Evolutionary conservation across 805 yeast species (phyloP).

Genomic region (Metschnikowia proteae): DNA sequence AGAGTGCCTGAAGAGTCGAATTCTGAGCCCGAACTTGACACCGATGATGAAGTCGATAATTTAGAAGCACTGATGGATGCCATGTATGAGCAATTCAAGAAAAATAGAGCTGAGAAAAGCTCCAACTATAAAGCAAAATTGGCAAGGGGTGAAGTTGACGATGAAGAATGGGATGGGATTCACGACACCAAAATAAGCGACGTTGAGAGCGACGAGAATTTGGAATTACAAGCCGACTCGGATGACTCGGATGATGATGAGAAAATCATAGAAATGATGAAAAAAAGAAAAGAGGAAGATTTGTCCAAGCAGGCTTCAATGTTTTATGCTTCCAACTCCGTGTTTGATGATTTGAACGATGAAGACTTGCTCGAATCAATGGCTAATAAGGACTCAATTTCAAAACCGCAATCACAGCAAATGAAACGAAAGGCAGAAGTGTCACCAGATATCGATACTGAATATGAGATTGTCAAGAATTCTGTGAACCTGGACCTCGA

Average conservation of each 20-base stretch:
- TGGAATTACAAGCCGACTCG: conserved; percentile 47
- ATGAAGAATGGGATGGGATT: conserved; percentile 77
- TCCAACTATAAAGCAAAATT: conserved; percentile 65
- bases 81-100: conserved; percentile 74
- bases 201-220: conserved; percentile 42
- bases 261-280: conserved; percentile 53
- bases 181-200: conserved; percentile 42
- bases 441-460: conserved; percentile 29
- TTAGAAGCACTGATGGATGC: conserved; percentile 79
- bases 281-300: conserved; percentile 32
- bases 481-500: conserved; percentile 29
- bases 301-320: conserved; percentile 35
- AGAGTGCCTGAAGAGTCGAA: conserved; percentile 55
- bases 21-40: conserved; percentile 28
- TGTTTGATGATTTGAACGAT: conserved; percentile 41
- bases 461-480: conserved; percentile 42
- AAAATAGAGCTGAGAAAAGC: conserved; percentile 61
- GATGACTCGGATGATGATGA: conserved; percentile 67
- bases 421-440: conserved; percentile 4
- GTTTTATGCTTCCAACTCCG: conserved; percentile 39
- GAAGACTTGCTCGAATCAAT: conserved; percentile 37
- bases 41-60: conserved; percentile 56
- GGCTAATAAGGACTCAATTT: neutral
- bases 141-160: conserved; percentile 73
- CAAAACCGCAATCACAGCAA: conserved; percentile 9